Evolutionary conservation across 139 green algal species (phyloP).

Genomic region (Chlorella sp.): DNA sequence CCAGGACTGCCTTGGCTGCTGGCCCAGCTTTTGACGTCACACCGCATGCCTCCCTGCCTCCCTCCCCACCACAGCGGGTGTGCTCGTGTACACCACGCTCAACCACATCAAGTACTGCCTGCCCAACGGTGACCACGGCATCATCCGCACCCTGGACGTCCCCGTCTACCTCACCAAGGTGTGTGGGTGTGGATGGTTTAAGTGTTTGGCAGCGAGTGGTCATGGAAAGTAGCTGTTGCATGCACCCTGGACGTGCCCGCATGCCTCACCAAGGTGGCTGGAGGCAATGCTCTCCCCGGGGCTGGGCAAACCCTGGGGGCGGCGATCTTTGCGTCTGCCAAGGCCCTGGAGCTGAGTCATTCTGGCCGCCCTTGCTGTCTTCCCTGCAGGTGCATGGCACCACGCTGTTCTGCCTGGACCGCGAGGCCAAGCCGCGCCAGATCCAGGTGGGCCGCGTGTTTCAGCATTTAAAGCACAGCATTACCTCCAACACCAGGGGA

Average conservation of each 20-base stretch:
- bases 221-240: background rate
- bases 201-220: background rate
- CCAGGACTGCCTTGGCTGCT: too few species aligned
- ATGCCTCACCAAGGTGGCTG: too few species aligned
- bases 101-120: constrained; percentile 99
- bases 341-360: too few species aligned
- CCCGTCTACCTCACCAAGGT: constrained; percentile 95
- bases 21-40: too few species aligned
- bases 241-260: background rate
- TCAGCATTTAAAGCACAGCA: too few species aligned
- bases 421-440: constrained; percentile 92
- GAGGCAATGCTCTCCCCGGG: too few species aligned
- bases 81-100: constrained; percentile 99
- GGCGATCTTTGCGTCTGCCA: too few species aligned
- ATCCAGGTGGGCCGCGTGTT: constrained; percentile 75
- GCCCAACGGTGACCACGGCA: constrained; percentile 97
- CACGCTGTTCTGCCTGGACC: constrained; percentile 93
- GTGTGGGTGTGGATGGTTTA: background rate
- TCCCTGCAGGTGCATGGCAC: constrained; percentile 65
- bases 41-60: too few species aligned
- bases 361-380: too few species aligned
- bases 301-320: too few species aligned
- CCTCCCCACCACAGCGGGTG: constrained; percentile 55
- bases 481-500: too few species aligned
- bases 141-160: constrained; percentile 97